Conservation (phyloP, 768 basidiomycete genomes). For the Rhodotorula diobovata region DNA sequence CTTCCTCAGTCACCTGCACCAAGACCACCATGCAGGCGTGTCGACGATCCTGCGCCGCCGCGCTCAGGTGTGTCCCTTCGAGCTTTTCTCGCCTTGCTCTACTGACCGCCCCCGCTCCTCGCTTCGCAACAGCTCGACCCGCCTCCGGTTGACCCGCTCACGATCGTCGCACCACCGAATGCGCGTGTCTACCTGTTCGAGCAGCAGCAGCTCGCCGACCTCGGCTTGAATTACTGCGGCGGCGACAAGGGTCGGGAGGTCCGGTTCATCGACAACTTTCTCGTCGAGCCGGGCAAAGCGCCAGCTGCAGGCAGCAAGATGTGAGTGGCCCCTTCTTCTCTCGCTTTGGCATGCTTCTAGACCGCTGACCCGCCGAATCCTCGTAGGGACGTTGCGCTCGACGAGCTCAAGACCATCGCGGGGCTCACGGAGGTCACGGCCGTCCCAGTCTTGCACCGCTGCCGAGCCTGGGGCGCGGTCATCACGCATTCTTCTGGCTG, state of each 20-base stretch:
- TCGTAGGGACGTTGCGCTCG: background rate
- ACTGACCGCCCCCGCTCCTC: background rate
- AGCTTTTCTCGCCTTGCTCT: background rate
- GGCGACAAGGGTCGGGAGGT: constrained; percentile 3
- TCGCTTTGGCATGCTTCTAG: no score
- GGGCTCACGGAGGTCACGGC: constrained; percentile 62
- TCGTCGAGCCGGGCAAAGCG: constrained; percentile 27
- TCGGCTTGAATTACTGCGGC: constrained; percentile 55
- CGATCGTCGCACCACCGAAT: constrained; percentile 60
- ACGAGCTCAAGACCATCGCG: constrained; percentile 44
- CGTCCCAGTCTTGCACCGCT: constrained; percentile 69
- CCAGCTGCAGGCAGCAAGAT: constrained; percentile 20
- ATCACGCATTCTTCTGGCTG: constrained; percentile 67
- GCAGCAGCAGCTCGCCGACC: constrained; percentile 63
- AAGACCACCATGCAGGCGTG: constrained; percentile 84
- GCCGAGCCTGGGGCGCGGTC: constrained; percentile 66
- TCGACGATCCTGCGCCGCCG: constrained; percentile 68
- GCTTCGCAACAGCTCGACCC: constrained; percentile 57
- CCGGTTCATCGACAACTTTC: constrained; percentile 27
- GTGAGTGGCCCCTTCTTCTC: background rate
- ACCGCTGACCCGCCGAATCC: background rate
- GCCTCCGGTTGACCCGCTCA: constrained; percentile 61
- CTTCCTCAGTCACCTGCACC: constrained; percentile 85
- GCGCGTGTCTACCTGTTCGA: constrained; percentile 69
- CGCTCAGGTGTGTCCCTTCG: constrained; percentile 54